Evolutionary conservation across 1,284 basidiomycete species (phyloP).

Genomic region (Singerocomus inundabilis): DNA sequence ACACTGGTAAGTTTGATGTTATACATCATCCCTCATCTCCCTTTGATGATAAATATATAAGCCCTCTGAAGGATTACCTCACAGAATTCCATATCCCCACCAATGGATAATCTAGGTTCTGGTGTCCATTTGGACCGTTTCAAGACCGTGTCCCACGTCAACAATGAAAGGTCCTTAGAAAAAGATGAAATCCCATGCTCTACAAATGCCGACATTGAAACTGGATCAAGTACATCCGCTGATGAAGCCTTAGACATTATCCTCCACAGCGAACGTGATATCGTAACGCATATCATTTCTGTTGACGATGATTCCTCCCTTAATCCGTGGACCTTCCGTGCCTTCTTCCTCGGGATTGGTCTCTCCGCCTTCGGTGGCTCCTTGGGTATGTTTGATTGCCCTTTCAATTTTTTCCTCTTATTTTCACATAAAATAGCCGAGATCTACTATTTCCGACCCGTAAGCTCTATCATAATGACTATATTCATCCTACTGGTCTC

Average conservation of each 20-base stretch:
- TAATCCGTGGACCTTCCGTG: constrained; percentile 58
- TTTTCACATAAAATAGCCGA: constrained; percentile 34
- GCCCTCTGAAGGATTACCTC: background rate
- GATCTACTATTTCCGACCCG: constrained; percentile 65
- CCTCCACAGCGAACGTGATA: constrained; percentile 45
- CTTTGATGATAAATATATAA: constrained; percentile 4
- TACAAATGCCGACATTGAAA: constrained; percentile 35
- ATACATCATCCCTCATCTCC: background rate
- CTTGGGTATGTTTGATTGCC: constrained; percentile 29
- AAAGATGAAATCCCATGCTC: constrained; percentile 12
- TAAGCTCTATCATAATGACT: constrained; percentile 1
- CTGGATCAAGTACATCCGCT: constrained; percentile 19
- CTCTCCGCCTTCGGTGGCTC: constrained; percentile 61
- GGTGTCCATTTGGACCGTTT: background rate
- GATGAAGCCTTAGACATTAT: constrained; percentile 31
- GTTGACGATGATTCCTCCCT: constrained; percentile 54
- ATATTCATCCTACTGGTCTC: background rate
- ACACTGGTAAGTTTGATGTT: background rate
- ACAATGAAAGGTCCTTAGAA: constrained; percentile 33
- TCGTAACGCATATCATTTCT: constrained; percentile 52
- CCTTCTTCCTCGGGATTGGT: constrained; percentile 58
- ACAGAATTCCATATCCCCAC: background rate
- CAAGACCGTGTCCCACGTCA: constrained; percentile 18
- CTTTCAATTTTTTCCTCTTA: background rate
- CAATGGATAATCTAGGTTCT: constrained; percentile 6